Percentiles rank a stretch among this genome's conserved stretches.
Evolutionary conservation across 1,284 basidiomycete species (phyloP).

Genomic region (Microbotryum violaceum): DNA sequence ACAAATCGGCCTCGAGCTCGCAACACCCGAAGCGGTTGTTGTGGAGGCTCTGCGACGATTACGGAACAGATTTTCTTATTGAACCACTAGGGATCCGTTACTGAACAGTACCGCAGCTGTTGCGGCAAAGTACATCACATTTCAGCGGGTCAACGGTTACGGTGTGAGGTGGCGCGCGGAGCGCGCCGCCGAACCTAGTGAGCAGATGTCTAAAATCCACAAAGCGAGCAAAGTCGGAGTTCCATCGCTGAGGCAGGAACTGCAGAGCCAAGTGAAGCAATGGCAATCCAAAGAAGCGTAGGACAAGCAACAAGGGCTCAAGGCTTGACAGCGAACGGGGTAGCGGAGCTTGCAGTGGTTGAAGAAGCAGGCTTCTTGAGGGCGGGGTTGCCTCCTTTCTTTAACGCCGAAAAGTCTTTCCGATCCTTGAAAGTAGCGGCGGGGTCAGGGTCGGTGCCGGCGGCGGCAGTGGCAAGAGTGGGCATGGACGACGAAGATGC

Average conservation of each 20-base stretch:
- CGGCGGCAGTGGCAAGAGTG: not conserved
- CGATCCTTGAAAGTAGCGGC: not conserved
- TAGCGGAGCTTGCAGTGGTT: not conserved
- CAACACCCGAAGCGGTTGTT: too few species aligned
- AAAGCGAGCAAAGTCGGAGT: not conserved
- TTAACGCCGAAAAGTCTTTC: not conserved
- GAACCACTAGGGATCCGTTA: too few species aligned
- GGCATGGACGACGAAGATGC: not conserved
- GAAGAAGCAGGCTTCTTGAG: not conserved
- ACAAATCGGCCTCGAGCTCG: too few species aligned
- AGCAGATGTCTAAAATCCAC: not conserved
- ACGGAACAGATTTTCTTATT: too few species aligned
- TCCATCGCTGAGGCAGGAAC: not conserved
- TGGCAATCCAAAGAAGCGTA: not conserved
- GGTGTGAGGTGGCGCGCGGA: too few species aligned
- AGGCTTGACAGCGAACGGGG: constrained; percentile 12
- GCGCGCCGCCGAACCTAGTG: too few species aligned
- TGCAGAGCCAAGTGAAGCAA: not conserved
- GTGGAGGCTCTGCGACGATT: too few species aligned
- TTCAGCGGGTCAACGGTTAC: too few species aligned
- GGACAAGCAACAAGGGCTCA: not conserved
- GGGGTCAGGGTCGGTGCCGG: not conserved
- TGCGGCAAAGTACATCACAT: too few species aligned
- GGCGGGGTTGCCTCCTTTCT: not conserved
- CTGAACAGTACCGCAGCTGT: too few species aligned